Evolutionary conservation across 768 basidiomycete species (phyloP), one percentile per base, ranked within the genome.

Genomic region (Candolleomyces eurysporus): DNA sequence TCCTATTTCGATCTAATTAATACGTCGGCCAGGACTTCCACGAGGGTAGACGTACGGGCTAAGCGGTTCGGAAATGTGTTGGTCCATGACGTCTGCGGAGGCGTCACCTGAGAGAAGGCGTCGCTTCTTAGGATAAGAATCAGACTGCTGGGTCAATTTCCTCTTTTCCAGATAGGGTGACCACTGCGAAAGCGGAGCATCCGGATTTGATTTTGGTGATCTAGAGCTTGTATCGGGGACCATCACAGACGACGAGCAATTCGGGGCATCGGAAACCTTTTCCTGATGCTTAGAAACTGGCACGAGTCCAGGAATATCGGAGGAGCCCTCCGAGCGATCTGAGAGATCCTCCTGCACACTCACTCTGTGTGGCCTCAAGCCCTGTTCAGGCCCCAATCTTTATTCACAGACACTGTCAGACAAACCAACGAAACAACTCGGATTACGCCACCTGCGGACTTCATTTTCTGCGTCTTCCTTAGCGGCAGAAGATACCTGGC

Each of bases 11-110:
- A 30, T 17, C 21, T 30, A 11, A 43, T 60, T 54, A 48, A 60
- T 54, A 53, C 36, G 36, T 54, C 39, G 40, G 58, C 36, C 39
- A 43, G 30, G 53, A n/a, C 53, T 21, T 21, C 39, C 45, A 46
- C 19, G 36, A 50, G 22, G 50, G 39, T 40, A 26, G 21, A 48
- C 54, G 26, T 49, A 61, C 60, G 45, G 60, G 53, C 53, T 55
- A 14, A 46, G 30, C 7, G 46, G 22, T 39, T 56, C 45, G 19
- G 45, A 36, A 30, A n/a, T 60, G 30, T 36, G 8, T 36, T 17
- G 22, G n/a, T 52, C 19, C 19, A 13, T 46, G 45, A 46, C 19
- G 49, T 16, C 51, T 40, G 60, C 53, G 26, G 46, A 54, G 11
- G 40, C 31, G 51, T 53, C 39, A 55, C 21, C n/a, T 19, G 60